Conservation (phyloP, 1,139 yeast species). For the Debaryomyces subglobosus region DNA sequence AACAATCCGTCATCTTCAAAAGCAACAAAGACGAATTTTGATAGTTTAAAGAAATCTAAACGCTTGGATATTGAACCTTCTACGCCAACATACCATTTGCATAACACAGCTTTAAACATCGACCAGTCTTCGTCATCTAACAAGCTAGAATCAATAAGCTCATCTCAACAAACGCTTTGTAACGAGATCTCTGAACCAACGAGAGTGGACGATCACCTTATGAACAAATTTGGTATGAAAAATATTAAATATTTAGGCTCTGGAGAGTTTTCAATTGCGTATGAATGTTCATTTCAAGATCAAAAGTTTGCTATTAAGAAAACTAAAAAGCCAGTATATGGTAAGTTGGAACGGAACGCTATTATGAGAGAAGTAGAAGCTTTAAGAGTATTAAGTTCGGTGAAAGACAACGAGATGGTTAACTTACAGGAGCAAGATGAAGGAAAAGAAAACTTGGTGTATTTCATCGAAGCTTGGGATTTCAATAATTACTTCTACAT, state of each 20-base stretch:
- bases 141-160: constrained; percentile 14
- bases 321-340: constrained; percentile 57
- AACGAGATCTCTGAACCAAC: constrained; percentile 11
- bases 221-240: constrained; percentile 63
- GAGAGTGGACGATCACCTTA: constrained; percentile 59
- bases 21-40: constrained; percentile 8
- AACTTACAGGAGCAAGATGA: constrained; percentile 61
- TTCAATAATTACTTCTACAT: constrained; percentile 73
- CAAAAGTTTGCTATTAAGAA: constrained; percentile 85
- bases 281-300: constrained; percentile 67
- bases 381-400: constrained; percentile 43
- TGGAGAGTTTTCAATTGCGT: constrained; percentile 91
- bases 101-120: background rate
- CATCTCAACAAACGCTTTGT: constrained; percentile 16
- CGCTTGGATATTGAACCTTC: constrained; percentile 26
- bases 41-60: constrained; percentile 4
- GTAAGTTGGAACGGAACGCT: constrained; percentile 42
- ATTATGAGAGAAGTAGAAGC: constrained; percentile 49
- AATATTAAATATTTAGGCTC: constrained; percentile 72
- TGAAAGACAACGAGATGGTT: constrained; percentile 39
- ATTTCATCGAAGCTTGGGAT: constrained; percentile 88
- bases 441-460: constrained; percentile 79
- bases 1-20: constrained; percentile 11
- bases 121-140: constrained; percentile 1
- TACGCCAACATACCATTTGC: constrained; percentile 26